These are phyloP conservation scores for Mentha longifolia DNA, from an alignment of 257 asterid species.

Conservation along the genomic window DNA sequence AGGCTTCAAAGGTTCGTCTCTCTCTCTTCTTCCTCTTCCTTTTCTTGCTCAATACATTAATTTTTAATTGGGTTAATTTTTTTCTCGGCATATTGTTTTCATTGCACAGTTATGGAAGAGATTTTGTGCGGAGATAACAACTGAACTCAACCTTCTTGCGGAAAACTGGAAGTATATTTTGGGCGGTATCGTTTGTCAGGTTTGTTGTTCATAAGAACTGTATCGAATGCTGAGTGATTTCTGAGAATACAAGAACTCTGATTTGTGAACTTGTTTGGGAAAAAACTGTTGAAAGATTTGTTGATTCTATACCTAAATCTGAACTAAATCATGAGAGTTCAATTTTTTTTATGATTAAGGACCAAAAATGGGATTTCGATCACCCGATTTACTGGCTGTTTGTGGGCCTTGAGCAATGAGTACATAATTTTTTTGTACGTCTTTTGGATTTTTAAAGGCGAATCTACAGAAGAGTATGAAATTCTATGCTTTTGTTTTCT, in stretches of 20 bases:
- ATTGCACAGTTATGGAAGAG: constrained; percentile 74
- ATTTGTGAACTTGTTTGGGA: constrained; percentile 4
- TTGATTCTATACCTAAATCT: neutral
- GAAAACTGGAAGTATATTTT: constrained; percentile 81
- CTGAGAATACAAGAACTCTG: constrained; percentile 15
- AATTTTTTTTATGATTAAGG: neutral
- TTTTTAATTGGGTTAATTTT: neutral
- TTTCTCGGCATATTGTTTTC: neutral
- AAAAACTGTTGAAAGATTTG: constrained; percentile 4
- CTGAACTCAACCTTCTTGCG: constrained; percentile 80
- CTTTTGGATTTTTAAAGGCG: constrained; percentile 3
- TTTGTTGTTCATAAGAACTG: constrained; percentile 27
- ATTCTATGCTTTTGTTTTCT: constrained; percentile 1
- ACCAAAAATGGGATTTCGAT: constrained; percentile 4
- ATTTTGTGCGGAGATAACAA: constrained; percentile 68
- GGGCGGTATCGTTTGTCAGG: constrained; percentile 80
- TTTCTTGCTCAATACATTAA: neutral
- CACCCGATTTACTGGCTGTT: neutral
- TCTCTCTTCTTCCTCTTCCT: neutral
- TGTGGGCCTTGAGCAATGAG: constrained; percentile 17
- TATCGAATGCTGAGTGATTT: neutral
- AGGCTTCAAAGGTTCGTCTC: constrained; percentile 68
- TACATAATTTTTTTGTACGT: neutral
- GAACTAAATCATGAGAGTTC: constrained; percentile 12
- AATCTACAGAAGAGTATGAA: neutral